phyloP scores from a whole-genome alignment of 2,329 filamentous ascomycete genomes.

The Alternaria ethzedia region DNA sequence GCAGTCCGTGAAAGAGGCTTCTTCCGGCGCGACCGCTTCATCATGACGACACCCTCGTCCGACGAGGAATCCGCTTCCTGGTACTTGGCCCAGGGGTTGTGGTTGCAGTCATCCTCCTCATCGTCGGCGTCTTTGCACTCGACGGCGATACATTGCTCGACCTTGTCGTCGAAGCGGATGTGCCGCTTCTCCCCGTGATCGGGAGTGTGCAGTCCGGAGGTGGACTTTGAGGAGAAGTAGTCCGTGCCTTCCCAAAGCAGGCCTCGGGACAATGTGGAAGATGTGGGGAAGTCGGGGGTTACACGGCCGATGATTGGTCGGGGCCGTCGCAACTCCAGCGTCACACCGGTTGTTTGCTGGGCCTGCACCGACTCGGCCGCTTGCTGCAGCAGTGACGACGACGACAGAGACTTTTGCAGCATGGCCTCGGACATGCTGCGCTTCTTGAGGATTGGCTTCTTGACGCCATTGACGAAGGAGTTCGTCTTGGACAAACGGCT shows the following conservation, averaged over 20 bases:
- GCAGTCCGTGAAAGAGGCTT: constrained; percentile 60
- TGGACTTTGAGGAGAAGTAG: constrained; percentile 69
- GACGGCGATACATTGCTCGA: constrained; percentile 93
- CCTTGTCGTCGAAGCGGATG: constrained; percentile 96
- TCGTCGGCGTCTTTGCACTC: constrained; percentile 83
- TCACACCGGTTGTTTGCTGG: constrained; percentile 69
- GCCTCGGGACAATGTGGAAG: constrained; percentile 67
- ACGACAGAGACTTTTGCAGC: constrained; percentile 85
- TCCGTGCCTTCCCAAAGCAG: constrained; percentile 69
- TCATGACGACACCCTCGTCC: constrained; percentile 81
- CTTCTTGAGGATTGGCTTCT: constrained; percentile 96
- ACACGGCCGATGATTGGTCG: constrained; percentile 65
- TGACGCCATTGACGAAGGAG: constrained; percentile 68
- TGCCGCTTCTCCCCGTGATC: constrained; percentile 72
- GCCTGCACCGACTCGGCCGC: constrained; percentile 86
- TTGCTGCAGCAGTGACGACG: constrained; percentile 87
- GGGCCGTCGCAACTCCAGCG: constrained; percentile 55
- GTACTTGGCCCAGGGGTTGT: constrained; percentile 47
- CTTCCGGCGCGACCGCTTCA: constrained; percentile 67
- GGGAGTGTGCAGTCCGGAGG: constrained; percentile 74
- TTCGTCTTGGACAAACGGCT: constrained; percentile 65
- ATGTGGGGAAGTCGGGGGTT: constrained; percentile 72
- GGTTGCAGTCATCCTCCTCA: constrained; percentile 58
- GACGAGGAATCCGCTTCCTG: constrained; percentile 63
- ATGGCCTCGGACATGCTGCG: constrained; percentile 95